Conservation (phyloP, 2,329 filamentous ascomycete genomes). For the Teratosphaeria zuluensis region DNA sequence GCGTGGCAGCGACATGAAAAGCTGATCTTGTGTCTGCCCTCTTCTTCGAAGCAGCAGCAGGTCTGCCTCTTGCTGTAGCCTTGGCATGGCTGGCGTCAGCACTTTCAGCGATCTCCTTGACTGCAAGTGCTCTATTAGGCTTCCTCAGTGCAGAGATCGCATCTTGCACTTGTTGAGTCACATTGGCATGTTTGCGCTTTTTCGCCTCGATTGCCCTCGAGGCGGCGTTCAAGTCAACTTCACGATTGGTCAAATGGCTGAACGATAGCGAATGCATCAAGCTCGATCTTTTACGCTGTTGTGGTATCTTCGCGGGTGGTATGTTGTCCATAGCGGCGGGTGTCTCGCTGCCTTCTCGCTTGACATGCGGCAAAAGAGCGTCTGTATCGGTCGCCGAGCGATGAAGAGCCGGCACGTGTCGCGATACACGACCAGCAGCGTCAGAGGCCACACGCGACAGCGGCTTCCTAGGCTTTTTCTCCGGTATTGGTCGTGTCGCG, state of each 20-base stretch:
- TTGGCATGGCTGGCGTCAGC: conserved; percentile 48
- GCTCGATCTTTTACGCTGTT: conserved; percentile 30
- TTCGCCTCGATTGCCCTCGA: conserved; percentile 47
- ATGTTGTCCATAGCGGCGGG: conserved; percentile 39
- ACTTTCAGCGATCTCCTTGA: conserved; percentile 57
- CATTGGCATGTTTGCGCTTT: conserved; percentile 54
- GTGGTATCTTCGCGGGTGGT: conserved; percentile 13
- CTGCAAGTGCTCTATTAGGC: conserved; percentile 63
- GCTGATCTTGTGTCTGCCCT: conserved; percentile 22
- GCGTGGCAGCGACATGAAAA: conserved; percentile 35
- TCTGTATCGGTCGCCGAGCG: conserved; percentile 53
- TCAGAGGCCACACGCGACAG: conserved; percentile 54
- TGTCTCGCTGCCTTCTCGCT: conserved; percentile 58
- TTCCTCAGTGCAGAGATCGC: conserved; percentile 66
- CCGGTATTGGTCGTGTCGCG: conserved; percentile 25
- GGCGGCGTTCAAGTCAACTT: conserved; percentile 47
- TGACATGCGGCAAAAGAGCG: conserved; percentile 51
- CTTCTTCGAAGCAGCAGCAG: conserved; percentile 9
- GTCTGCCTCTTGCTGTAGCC: conserved; percentile 15
- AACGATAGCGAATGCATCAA: conserved; percentile 15
- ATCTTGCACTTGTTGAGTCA: conserved; percentile 61
- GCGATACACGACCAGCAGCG: conserved; percentile 43
- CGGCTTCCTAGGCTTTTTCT: conserved; percentile 38
- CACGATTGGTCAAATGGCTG: conserved; percentile 28
- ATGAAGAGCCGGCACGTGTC: conserved; percentile 53